These are phyloP conservation scores for Polytolypa hystricis DNA, from an alignment of 2,329 filamentous ascomycete species.

Conservation along the genomic window DNA sequence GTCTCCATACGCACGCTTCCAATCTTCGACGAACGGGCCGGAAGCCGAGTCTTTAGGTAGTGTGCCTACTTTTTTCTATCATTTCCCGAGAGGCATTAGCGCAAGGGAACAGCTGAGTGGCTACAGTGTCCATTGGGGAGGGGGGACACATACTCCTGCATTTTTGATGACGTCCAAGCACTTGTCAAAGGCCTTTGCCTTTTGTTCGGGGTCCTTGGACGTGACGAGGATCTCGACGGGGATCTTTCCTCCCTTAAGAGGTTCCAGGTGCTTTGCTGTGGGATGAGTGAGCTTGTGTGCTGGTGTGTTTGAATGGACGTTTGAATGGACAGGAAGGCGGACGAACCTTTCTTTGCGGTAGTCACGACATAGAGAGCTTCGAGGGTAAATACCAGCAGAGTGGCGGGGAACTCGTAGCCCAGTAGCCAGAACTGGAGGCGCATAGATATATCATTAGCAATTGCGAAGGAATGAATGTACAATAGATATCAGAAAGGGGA, in stretches of 20 bases:
- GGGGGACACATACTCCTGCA: conserved; percentile 57
- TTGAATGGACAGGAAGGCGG: not conserved
- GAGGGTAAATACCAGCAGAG: conserved; percentile 80
- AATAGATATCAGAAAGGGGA: not conserved
- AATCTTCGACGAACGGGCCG: conserved; percentile 90
- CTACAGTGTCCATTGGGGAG: not conserved
- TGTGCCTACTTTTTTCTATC: conserved; percentile 76
- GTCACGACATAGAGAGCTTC: conserved; percentile 88
- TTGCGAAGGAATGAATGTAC: not conserved
- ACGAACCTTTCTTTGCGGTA: conserved; percentile 85
- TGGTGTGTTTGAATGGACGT: conserved; percentile 1
- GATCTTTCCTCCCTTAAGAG: conserved; percentile 82
- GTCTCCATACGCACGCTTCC: conserved; percentile 72
- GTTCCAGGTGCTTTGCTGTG: conserved; percentile 81
- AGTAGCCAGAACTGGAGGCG: conserved; percentile 79
- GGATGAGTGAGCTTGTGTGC: conserved; percentile 11
- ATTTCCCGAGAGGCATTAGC: not conserved
- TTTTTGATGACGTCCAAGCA: conserved; percentile 78
- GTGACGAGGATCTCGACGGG: conserved; percentile 85
- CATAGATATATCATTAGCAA: conserved; percentile 11
- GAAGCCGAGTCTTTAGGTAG: conserved; percentile 72
- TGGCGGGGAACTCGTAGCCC: conserved; percentile 96
- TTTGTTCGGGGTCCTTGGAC: conserved; percentile 82
- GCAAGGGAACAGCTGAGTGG: not conserved
- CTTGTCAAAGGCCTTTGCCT: conserved; percentile 78